Evolutionary conservation across 2,329 filamentous ascomycete genomes (phyloP), one percentile per base, ranked within the genome.

Genomic region (Ceratocystis huliohia): DNA sequence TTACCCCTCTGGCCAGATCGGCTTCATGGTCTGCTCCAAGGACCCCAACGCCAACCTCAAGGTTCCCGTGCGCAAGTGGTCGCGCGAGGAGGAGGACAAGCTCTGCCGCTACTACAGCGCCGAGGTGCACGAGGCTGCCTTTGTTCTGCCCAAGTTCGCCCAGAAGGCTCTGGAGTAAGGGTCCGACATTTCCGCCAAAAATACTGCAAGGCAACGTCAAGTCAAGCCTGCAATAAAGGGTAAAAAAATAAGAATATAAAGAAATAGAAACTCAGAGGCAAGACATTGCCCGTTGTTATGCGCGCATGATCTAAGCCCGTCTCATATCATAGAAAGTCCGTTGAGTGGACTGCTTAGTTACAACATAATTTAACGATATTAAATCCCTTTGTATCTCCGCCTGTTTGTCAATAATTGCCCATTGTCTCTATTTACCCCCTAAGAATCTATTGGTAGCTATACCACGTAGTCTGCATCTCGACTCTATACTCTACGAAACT

Each of bases 21-120:
- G 94, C 76, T 99, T 99, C 87, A 96, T 99, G 92, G 90, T 99
- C 75, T 97, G 94, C 87, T 89, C 84, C 87, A 97, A 99, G 86
- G 93, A 97, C 76, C 81, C 86, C 76, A 85, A 79, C 75, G 85
- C 87, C 76, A 84, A 99, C 78, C 84, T 97, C 75, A 90, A 84
- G 77, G 89, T 87, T 78, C 94, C 94, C 65, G 75, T 96, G 69
- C 88, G 94, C 74, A 82, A 79, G 73, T 96, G 91, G 88, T 82
- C 85, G 70, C 75, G 82, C 70, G 92, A 95, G 79, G 91, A 97
- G 79, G 94, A 99, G 84, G 87, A 90, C 74, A 87, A 90, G 78
- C 81, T 93, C 73, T 96, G 91, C 88, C 85, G 84, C 76, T 99
- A 99, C 86, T 99, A 99, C 84, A 97, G 91, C 81, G 83, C 90